Evolutionary conservation across 2,329 filamentous ascomycete species (phyloP).

Genomic region (Claviceps humidiphila): DNA sequence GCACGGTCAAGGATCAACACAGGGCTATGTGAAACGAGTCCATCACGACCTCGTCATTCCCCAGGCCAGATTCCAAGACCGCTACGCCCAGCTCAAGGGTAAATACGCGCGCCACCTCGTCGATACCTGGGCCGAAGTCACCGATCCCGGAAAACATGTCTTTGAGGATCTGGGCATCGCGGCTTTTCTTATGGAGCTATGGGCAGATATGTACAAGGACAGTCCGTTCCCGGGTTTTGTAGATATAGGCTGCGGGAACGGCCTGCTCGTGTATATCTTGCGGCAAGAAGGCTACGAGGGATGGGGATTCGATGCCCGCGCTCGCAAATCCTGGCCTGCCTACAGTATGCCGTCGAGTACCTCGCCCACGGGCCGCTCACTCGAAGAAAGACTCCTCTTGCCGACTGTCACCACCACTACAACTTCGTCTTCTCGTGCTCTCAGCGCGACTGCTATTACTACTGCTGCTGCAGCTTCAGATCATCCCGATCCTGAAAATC

Average conservation of each 20-base stretch:
- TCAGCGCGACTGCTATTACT: too few relatives aligned
- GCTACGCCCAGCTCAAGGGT: slow-evolving; percentile 66
- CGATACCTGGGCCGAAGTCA: slow-evolving; percentile 69
- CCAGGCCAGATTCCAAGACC: slow-evolving; percentile 66
- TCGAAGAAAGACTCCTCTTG: slow-evolving; percentile 36
- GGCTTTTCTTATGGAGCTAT: slow-evolving; percentile 84
- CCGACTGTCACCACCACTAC: slow-evolving; percentile 24
- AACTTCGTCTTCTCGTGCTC: background rate
- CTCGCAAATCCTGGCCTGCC: slow-evolving; percentile 68
- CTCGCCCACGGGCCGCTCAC: slow-evolving; percentile 18
- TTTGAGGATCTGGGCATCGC: slow-evolving; percentile 90
- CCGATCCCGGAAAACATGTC: slow-evolving; percentile 81
- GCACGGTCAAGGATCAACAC: slow-evolving; percentile 51
- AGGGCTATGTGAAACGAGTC: slow-evolving; percentile 67
- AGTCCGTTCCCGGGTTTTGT: slow-evolving; percentile 71
- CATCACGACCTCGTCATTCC: slow-evolving; percentile 73
- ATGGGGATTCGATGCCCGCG: slow-evolving; percentile 85
- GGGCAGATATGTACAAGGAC: slow-evolving; percentile 64
- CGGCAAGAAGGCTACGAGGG: slow-evolving; percentile 68
- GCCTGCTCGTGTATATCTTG: slow-evolving; percentile 74
- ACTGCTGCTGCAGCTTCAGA: too few relatives aligned
- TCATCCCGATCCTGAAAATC: too few relatives aligned
- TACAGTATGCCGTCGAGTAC: slow-evolving; percentile 35
- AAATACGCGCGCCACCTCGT: slow-evolving; percentile 63
- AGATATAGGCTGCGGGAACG: slow-evolving; percentile 93